phyloP scores from a whole-genome alignment of 305 asterid species.

The Fraxinus xanthoxyloides region DNA sequence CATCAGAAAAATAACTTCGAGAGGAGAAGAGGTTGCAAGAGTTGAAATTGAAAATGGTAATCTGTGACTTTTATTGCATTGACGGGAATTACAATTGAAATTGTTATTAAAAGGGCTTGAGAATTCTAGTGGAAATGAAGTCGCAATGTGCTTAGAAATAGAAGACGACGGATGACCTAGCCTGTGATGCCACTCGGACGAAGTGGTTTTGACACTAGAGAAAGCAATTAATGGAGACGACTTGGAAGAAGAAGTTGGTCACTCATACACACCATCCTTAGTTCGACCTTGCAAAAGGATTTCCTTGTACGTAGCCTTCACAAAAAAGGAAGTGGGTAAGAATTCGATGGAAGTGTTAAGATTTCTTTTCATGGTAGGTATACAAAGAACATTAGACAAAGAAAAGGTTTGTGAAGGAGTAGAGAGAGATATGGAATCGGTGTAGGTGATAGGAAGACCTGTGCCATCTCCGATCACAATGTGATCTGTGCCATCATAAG shows the following conservation, averaged over 20 bases:
- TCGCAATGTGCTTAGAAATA: neutral
- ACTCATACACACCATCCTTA: neutral
- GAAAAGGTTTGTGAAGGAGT: no score
- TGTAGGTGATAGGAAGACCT: no score
- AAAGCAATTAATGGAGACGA: neutral
- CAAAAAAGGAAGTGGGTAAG: neutral
- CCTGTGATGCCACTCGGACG: neutral
- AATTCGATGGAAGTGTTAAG: no score
- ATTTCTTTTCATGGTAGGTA: neutral
- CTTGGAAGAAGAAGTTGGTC: neutral
- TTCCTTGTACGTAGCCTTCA: neutral
- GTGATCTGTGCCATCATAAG: no score
- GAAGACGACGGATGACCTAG: neutral
- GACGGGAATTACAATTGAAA: neutral
- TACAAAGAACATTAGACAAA: no score
- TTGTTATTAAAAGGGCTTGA: no score
- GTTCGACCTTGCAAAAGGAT: neutral
- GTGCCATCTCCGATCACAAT: no score
- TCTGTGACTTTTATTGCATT: neutral
- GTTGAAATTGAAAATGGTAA: neutral
- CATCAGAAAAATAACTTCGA: neutral
- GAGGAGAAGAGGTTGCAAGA: neutral
- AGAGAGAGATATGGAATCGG: no score
- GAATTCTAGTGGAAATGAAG: no score
- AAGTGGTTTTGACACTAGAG: neutral